Conservation (phyloP, 371 early-diverging fungal genomes). For the Mucor saturninus region DNA sequence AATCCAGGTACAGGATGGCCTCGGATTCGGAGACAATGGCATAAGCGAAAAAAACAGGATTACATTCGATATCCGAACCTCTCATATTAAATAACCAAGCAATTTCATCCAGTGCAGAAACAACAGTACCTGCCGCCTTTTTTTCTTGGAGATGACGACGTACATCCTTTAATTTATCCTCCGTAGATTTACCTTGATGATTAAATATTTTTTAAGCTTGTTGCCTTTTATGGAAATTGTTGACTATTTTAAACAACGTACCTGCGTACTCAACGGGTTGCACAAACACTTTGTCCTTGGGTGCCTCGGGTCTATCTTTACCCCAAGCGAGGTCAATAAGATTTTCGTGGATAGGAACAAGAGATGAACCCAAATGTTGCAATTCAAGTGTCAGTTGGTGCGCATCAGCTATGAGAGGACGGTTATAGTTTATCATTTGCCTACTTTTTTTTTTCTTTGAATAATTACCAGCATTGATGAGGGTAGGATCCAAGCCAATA, state of each 20-base stretch:
- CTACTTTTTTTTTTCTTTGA: not conserved
- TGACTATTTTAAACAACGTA: constrained; percentile 18
- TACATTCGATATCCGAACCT: constrained; percentile 96
- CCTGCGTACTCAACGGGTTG: constrained; percentile 81
- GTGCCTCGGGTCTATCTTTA: constrained; percentile 68
- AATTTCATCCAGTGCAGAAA: constrained; percentile 92
- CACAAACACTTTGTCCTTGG: constrained; percentile 66
- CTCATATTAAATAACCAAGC: constrained; percentile 98
- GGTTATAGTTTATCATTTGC: too few relatives aligned
- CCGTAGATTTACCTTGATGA: constrained; percentile 40
- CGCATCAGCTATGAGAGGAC: constrained; percentile 57
- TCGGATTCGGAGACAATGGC: constrained; percentile 74
- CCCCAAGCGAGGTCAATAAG: constrained; percentile 89
- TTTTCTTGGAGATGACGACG: constrained; percentile 66
- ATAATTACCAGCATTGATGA: constrained; percentile 71
- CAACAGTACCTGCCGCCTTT: constrained; percentile 74
- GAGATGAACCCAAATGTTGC: constrained; percentile 51
- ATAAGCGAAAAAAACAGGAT: constrained; percentile 98
- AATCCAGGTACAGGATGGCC: constrained; percentile 83
- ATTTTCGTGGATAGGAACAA: constrained; percentile 68
- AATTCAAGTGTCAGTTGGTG: constrained; percentile 60
- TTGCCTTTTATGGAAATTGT: constrained; percentile 10
- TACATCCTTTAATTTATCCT: constrained; percentile 66
- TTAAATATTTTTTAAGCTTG: too few relatives aligned
- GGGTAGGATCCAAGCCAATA: constrained; percentile 87